Evolutionary conservation across 2,329 filamentous ascomycete species (phyloP), one percentile per base, ranked within the genome.

Genomic region (Neopestalotiopsis sp.): DNA sequence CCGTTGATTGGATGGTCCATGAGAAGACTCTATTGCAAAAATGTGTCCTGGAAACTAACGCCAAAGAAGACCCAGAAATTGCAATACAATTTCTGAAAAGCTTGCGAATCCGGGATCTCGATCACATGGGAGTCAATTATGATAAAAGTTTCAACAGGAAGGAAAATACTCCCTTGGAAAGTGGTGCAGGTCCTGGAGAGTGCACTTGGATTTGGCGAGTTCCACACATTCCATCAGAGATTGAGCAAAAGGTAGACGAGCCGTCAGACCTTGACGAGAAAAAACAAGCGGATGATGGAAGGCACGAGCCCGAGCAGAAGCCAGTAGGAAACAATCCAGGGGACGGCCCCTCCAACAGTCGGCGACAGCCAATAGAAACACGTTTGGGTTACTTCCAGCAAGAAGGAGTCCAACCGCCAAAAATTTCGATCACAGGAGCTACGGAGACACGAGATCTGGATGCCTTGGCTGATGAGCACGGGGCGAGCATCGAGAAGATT

Each of bases 1-100:
- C 70, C 5, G 67, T 66, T 42, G 65, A 69, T 28, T 71, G 68
- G 70, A 40, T 68, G 13, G 70, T 61, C 1, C 62, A 69, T 20
- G 65, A 68, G 14, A 61, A 59, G 4, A 30, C 66, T 17, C 42
- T 71, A 4, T 32, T 71, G 14, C 70, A 71, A 12, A 65, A 66
- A 10, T 68, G 65, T 28, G 34, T 30, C 1, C 3, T 70, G 10
- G 61, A 42, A 30, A 70, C 17, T 1, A n/a, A 6, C 17, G 2
- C 17, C 45, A 20, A 17, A 3, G 45, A 53, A 5, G n/a, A 17
- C 14, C 24, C 45, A 24, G 17, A 53, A 24, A 20, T 53, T 1
- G 45, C 6, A 3, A 53, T 53, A 17, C 6, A 3, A 3, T 53
- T 53, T 9, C 14, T 53, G n/a, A 38, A 20, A 14, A 45, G 9